phyloP scores from a whole-genome alignment of 1,139 yeast genomes.

The Casaregolazyma suthepensis region DNA sequence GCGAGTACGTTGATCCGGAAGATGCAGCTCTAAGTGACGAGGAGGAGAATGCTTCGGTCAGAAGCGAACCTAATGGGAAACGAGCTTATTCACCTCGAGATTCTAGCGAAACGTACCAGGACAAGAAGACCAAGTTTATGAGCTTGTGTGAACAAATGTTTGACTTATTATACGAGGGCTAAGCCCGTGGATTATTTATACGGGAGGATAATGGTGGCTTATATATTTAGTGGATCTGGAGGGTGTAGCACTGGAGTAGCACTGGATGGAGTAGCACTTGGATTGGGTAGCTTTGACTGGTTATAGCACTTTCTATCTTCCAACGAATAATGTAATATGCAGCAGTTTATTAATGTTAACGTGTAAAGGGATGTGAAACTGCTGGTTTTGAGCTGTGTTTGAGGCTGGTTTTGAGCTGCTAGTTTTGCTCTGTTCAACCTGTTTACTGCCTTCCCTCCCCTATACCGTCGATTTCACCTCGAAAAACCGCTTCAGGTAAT shows the following conservation, averaged over 20 bases:
- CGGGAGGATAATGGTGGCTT: background rate
- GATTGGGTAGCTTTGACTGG: background rate
- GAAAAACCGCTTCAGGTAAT: conserved; percentile 88
- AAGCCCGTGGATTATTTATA: background rate
- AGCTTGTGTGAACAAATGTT: conserved; percentile 29
- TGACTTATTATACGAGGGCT: conserved; percentile 24
- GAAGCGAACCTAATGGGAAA: background rate
- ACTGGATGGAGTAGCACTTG: too few species aligned
- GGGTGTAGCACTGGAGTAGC: too few species aligned
- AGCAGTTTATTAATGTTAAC: conserved; percentile 1
- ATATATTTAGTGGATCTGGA: background rate
- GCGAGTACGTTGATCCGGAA: conserved; percentile 26
- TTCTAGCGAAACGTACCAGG: conserved; percentile 1
- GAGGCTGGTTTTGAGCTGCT: too few species aligned
- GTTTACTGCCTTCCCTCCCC: too few species aligned
- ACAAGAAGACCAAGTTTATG: conserved; percentile 24
- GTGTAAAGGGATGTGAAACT: background rate
- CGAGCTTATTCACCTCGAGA: background rate
- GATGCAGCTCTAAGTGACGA: conserved; percentile 27
- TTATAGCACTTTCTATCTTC: background rate
- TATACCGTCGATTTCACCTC: conserved; percentile 88
- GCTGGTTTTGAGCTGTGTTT: too few species aligned
- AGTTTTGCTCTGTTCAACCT: background rate
- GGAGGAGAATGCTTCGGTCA: conserved; percentile 6
- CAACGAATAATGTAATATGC: background rate